Evolutionary conservation across 371 early-diverging fungal genomes (phyloP).

Genomic region (Mucor velutinosus): DNA sequence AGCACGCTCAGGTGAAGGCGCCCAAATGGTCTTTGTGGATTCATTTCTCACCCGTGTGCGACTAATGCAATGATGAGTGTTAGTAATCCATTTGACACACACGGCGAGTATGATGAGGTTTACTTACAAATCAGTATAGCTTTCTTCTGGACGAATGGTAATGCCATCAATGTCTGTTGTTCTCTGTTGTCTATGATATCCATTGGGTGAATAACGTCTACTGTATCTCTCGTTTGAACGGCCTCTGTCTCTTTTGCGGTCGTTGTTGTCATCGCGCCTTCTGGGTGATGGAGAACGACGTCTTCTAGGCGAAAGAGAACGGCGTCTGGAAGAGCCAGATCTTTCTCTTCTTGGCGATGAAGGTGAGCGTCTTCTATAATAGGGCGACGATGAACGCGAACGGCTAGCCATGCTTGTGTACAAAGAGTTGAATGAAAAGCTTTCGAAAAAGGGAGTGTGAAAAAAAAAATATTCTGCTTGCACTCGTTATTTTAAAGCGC

Average conservation of each 20-base stretch:
- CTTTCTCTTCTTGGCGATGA: neutral
- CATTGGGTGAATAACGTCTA: neutral
- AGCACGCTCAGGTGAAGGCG: conserved; percentile 61
- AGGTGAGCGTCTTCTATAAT: conserved; percentile 10
- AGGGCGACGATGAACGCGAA: neutral
- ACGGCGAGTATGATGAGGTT: neutral
- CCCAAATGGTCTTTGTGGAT: conserved; percentile 66
- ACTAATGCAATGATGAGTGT: conserved; percentile 21
- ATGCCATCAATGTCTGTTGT: conserved; percentile 13
- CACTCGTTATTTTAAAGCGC: neutral
- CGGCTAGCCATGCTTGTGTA: neutral
- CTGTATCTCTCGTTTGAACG: conserved; percentile 4
- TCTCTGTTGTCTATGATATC: neutral
- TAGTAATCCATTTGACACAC: neutral
- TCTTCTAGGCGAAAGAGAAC: conserved; percentile 4
- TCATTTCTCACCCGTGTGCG: conserved; percentile 53
- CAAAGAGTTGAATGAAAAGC: neutral
- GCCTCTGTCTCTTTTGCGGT: neutral
- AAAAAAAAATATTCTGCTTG: neutral
- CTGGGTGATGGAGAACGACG: conserved; percentile 3
- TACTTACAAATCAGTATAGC: conserved; percentile 16
- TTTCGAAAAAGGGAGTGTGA: neutral
- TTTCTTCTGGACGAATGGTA: conserved; percentile 16
- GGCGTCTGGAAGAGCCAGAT: neutral
- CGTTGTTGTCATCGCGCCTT: neutral